Base-by-base conservation (phyloP, 352 stramenopile species). In the Pythium aristosporum region DNA sequence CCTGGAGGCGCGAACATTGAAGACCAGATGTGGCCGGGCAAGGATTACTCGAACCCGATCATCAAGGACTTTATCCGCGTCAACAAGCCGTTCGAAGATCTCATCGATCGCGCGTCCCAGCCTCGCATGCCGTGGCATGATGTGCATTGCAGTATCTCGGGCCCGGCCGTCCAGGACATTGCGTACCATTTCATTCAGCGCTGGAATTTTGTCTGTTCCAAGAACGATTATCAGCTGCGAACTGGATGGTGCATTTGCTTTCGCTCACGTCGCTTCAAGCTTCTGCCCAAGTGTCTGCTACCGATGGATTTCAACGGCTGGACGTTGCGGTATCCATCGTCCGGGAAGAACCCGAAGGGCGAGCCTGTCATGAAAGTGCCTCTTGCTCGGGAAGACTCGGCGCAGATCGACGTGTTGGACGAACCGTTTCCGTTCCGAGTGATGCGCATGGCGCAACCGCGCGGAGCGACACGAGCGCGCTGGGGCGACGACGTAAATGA, bases 71-170 rank as follows among this genome's bases (percentile, higher is more conserved):
- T 96, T 66, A 80, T 96, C 10, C 80, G 81, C 5, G 87, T 96
- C 11, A 87, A 94, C 67, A 82, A 92, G 58, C 82, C 86, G 8
- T 92, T 89, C 32, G 80, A 94, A 65, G 85, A 96, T 60, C 63
- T 94, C 42, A 89, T 96, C 41, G 85, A 97, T 65, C 85, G 87
- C 12, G 49, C 52, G 15, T 80, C 74, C 4, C 77, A 93, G 61
- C 89, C 88, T 18, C 85, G 87, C 28, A 94, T 97, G 88, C 87
- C 88, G 11, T 97, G 89, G 89, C 88, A 96, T 58, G 89, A 97
- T 47, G 84, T 96, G 5, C 85, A 96, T 56, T 94, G 80, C 68
- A 93, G 83, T 50, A 77, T 96, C 43, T 89, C 85, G 0, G 88
- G 88, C 20, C 81, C 80, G 30, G 70, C 84, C 6, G 90, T 94